These are phyloP conservation scores for Apium graveolens DNA, from an alignment of 129 eudicot genomes.

Conservation along the genomic window DNA sequence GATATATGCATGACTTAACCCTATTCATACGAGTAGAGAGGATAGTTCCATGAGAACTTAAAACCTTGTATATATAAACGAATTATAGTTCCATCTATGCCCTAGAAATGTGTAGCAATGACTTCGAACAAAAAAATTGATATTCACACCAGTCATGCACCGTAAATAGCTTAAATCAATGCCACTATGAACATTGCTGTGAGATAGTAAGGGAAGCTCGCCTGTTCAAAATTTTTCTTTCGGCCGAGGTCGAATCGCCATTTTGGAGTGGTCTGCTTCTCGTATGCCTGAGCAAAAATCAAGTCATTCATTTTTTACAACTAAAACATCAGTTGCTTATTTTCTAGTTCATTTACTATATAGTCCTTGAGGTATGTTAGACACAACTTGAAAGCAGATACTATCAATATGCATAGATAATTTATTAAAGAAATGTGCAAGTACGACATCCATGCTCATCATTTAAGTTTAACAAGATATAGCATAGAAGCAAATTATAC, in stretches of 20 bases:
- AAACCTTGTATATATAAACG: background rate
- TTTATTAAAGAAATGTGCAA: background rate
- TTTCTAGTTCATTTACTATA: background rate
- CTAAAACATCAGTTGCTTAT: background rate
- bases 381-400: background rate
- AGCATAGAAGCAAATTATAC: slow-evolving; percentile 23
- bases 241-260: slow-evolving; percentile 98
- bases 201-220: slow-evolving; percentile 8
- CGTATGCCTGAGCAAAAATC: slow-evolving; percentile 67
- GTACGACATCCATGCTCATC: background rate
- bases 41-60: background rate
- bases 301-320: background rate
- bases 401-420: background rate
- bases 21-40: too few species aligned
- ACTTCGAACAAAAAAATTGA: background rate
- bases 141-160: background rate
- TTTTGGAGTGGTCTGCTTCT: slow-evolving; percentile 82
- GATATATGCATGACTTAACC: too few species aligned
- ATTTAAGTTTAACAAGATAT: background rate
- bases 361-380: background rate
- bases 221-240: slow-evolving; percentile 94
- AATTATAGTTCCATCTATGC: background rate
- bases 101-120: background rate
- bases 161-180: background rate
- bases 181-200: slow-evolving; percentile 4